A percentile compares a stretch with the other conserved stretches of the same genome.
These are phyloP conservation scores for Erodium moschatum DNA, from an alignment of 441 rosid species.

Conservation along the genomic window DNA sequence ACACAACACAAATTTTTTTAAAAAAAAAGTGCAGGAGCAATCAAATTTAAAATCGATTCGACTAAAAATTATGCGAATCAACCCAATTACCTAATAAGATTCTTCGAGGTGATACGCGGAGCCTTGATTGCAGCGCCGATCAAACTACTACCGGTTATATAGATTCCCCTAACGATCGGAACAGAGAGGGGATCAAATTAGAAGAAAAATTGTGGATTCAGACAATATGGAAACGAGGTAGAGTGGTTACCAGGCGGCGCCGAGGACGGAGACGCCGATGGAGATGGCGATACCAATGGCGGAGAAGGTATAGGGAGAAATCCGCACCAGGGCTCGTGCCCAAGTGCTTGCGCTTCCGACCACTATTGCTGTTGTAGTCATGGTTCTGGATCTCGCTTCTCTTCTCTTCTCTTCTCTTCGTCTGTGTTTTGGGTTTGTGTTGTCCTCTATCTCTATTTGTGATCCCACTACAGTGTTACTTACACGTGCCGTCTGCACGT, in stretches of 20 bases:
- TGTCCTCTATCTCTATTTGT: too few species aligned
- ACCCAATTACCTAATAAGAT: constrained; percentile 64
- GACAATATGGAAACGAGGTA: not conserved
- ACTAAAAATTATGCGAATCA: not conserved
- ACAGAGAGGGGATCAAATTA: not conserved
- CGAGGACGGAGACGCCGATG: constrained; percentile 96
- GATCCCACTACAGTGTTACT: too few species aligned
- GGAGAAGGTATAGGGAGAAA: constrained; percentile 89
- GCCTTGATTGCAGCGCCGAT: constrained; percentile 96
- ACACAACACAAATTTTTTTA: not conserved
- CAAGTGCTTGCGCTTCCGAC: constrained; percentile 60
- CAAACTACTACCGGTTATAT: constrained; percentile 90
- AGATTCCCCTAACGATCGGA: constrained; percentile 61
- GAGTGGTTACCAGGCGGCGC: constrained; percentile 81
- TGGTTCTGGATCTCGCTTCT: constrained; percentile 3
- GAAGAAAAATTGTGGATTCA: not conserved
- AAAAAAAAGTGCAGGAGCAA: not conserved
- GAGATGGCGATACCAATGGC: constrained; percentile 90
- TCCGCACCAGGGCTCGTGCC: constrained; percentile 58
- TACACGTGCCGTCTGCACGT: too few species aligned
- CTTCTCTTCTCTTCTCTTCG: not conserved
- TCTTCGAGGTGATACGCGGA: constrained; percentile 94
- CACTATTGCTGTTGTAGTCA: constrained; percentile 10
- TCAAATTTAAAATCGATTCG: not conserved
- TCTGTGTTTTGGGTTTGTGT: too few species aligned